These are phyloP conservation scores for Vaccinium corymbosum DNA, from an alignment of 148 eudicot species.

Conservation along the genomic window DNA sequence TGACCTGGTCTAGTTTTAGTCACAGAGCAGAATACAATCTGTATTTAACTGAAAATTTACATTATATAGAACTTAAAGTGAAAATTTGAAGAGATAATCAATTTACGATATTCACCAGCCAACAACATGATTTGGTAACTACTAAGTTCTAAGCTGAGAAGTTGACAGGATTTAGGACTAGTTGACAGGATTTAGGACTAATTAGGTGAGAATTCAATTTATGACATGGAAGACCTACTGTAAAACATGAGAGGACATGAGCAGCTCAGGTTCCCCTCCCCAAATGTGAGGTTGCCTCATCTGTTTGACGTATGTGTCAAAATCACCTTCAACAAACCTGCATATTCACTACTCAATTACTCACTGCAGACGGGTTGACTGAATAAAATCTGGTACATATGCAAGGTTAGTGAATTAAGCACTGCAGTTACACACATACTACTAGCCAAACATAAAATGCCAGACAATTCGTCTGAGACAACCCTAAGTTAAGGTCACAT, in stretches of 20 bases:
- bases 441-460: slow-evolving; percentile 1
- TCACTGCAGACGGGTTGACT: not conserved
- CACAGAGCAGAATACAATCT: not conserved
- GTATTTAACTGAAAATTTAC: not conserved
- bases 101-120: not conserved
- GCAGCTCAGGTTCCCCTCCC: slow-evolving; percentile 97
- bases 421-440: not conserved
- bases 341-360: not conserved
- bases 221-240: slow-evolving; percentile 38
- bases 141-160: not conserved
- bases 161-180: not conserved
- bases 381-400: not conserved
- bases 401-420: not conserved
- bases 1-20: not conserved
- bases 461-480: not conserved
- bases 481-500: not conserved
- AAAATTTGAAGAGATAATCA: not conserved
- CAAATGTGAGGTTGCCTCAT: slow-evolving; percentile 73
- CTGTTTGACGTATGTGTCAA: slow-evolving; percentile 55
- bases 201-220: not conserved
- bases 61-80: not conserved
- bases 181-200: not conserved
- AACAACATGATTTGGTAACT: not conserved
- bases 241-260: slow-evolving; percentile 87
- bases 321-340: slow-evolving; percentile 83